phyloP scores from a whole-genome alignment of 208 protist genomes.

The Lotmaria passim region DNA sequence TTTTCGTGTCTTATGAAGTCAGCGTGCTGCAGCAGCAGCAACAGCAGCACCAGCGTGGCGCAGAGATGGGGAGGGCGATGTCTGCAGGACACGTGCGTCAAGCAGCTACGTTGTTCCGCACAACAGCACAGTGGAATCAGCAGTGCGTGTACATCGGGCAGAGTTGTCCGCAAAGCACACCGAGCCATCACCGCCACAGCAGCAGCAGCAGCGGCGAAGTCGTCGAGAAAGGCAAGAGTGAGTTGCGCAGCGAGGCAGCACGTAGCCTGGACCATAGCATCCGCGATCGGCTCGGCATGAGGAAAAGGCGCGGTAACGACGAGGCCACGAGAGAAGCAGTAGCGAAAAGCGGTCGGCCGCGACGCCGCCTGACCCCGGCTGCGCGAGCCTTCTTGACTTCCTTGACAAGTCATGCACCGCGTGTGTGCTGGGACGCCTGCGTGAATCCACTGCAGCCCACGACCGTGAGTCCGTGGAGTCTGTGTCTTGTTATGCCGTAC shows the following conservation, averaged over 20 bases:
- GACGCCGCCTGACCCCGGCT: background rate
- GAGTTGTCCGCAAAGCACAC: too few species aligned
- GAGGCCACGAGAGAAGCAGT: background rate
- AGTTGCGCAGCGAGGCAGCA: background rate
- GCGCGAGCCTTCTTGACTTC: slow-evolving; percentile 12
- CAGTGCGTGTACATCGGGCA: slow-evolving; percentile 12
- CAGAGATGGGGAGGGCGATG: background rate
- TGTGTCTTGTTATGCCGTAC: slow-evolving; percentile 47
- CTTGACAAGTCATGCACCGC: background rate
- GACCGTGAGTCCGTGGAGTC: slow-evolving; percentile 29
- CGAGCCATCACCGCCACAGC: too few species aligned
- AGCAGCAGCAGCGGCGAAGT: background rate
- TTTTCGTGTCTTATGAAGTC: slow-evolving; percentile 80
- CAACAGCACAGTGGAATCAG: slow-evolving; percentile 22
- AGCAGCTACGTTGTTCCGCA: background rate
- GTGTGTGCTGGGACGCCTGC: slow-evolving; percentile 38
- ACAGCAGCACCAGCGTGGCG: slow-evolving; percentile 4
- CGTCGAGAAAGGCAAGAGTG: background rate
- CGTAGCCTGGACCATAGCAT: background rate
- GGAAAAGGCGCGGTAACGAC: background rate
- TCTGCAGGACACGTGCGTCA: background rate
- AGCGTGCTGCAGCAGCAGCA: slow-evolving; percentile 29
- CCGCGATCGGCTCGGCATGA: background rate
- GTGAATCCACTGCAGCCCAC: slow-evolving; percentile 26
- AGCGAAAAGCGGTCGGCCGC: background rate